These are phyloP conservation scores for Colletotrichum plurivorum DNA, from an alignment of 2,329 filamentous ascomycete species.

Conservation along the genomic window DNA sequence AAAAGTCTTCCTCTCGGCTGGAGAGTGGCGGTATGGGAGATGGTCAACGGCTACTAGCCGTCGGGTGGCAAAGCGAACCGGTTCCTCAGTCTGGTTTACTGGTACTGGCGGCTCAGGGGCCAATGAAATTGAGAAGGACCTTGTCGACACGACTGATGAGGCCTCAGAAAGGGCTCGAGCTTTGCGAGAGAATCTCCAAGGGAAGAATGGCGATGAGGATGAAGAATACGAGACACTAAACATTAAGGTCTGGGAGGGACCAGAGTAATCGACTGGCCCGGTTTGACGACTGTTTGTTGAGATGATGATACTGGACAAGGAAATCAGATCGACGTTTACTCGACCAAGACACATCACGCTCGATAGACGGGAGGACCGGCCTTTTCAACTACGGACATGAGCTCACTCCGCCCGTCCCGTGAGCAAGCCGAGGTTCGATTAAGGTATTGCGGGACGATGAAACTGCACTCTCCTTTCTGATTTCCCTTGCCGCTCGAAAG, in stretches of 20 bases:
- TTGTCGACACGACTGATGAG: slow-evolving; percentile 2
- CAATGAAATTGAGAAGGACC: not conserved
- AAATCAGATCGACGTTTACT: slow-evolving; percentile 5
- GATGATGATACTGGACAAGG: slow-evolving; percentile 5
- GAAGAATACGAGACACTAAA: slow-evolving; percentile 15
- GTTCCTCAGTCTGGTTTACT: slow-evolving; percentile 22
- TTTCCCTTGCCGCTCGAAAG: not conserved
- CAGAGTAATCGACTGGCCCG: not conserved
- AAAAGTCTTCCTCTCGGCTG: slow-evolving; percentile 13
- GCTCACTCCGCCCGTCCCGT: not conserved
- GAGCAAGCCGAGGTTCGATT: not conserved
- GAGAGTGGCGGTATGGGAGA: slow-evolving; percentile 34
- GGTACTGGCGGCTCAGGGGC: slow-evolving; percentile 4
- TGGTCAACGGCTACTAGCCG: slow-evolving; percentile 35
- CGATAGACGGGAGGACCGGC: slow-evolving; percentile 16
- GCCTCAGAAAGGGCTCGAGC: slow-evolving; percentile 31
- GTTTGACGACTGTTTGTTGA: slow-evolving; percentile 2
- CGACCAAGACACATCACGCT: slow-evolving; percentile 20
- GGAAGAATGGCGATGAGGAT: not conserved
- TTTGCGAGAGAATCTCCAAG: not conserved
- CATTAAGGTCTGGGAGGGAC: slow-evolving; percentile 10
- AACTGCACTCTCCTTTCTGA: slow-evolving; percentile 11
- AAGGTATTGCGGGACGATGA: slow-evolving; percentile 27
- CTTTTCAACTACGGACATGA: slow-evolving; percentile 28
- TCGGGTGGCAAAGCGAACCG: slow-evolving; percentile 37